A percentile compares a stretch with the other conserved stretches of the same genome.
These are phyloP conservation scores for Fusarium falciforme DNA, from an alignment of 2,329 filamentous ascomycete genomes.

Conservation along the genomic window DNA sequence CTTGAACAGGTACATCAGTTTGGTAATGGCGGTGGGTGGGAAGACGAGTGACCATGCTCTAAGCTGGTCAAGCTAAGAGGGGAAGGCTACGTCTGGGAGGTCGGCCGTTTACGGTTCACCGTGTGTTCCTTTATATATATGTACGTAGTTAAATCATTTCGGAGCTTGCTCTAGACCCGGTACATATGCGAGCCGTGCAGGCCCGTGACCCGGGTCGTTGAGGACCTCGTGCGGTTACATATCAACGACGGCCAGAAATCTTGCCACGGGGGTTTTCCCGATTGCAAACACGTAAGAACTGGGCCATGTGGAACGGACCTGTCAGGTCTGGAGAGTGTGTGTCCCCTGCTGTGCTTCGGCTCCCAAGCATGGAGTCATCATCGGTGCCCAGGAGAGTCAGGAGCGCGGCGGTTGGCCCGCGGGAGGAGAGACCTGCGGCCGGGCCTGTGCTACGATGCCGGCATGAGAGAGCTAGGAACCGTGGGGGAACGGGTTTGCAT, in stretches of 20 bases:
- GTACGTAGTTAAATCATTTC: constrained; percentile 6
- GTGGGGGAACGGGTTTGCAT: background rate
- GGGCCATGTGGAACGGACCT: constrained; percentile 21
- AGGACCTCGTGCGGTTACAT: constrained; percentile 23
- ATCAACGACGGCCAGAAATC: background rate
- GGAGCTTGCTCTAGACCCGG: background rate
- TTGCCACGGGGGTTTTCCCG: background rate
- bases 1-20: background rate
- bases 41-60: background rate
- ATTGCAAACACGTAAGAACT: constrained; percentile 1
- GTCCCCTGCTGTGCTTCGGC: constrained; percentile 13
- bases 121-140: constrained; percentile 7
- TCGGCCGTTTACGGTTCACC: background rate
- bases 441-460: constrained; percentile 18
- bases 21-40: background rate
- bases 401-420: constrained; percentile 1
- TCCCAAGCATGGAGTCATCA: constrained; percentile 10
- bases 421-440: constrained; percentile 2
- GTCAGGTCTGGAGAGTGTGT: constrained; percentile 5
- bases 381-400: background rate
- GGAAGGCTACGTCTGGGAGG: background rate
- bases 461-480: background rate
- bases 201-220: background rate
- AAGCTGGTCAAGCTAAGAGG: background rate
- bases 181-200: constrained; percentile 3